These are phyloP conservation scores for Eucalyptus erythrocorys DNA, from an alignment of 345 rosid species.

Conservation along the genomic window DNA sequence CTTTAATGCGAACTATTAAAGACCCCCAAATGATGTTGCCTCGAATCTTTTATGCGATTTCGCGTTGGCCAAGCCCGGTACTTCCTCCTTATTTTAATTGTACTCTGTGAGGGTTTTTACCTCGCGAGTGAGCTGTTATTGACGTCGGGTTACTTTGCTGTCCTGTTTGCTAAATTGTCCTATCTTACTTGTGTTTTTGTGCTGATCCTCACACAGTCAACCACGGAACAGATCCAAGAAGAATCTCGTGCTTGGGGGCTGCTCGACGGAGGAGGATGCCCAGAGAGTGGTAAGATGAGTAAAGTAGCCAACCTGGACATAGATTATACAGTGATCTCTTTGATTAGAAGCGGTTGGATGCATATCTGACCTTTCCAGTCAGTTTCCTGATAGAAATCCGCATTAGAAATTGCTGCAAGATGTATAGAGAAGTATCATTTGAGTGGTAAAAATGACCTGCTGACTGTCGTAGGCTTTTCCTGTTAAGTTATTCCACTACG, in stretches of 20 bases:
- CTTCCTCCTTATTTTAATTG: neutral
- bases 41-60: neutral
- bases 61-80: fast-evolving
- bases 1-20: fast-evolving
- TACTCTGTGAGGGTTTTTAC: fast-evolving
- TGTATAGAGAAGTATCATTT: fast-evolving
- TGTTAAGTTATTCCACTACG: fast-evolving
- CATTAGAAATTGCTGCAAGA: neutral
- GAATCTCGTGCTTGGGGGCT: fast-evolving
- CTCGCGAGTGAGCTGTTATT: neutral
- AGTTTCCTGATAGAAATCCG: neutral
- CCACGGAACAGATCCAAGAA: neutral
- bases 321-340: neutral
- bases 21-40: neutral
- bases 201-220: neutral
- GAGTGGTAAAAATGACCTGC: neutral
- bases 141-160: neutral
- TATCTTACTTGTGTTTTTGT: neutral
- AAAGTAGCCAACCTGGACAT: neutral
- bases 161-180: fast-evolving
- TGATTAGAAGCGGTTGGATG: neutral
- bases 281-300: neutral
- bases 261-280: neutral
- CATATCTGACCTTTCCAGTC: neutral
- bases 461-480: fast-evolving